Evolutionary conservation across 352 stramenopile genomes (phyloP).

Genomic region (Globisporangium irregulare): DNA sequence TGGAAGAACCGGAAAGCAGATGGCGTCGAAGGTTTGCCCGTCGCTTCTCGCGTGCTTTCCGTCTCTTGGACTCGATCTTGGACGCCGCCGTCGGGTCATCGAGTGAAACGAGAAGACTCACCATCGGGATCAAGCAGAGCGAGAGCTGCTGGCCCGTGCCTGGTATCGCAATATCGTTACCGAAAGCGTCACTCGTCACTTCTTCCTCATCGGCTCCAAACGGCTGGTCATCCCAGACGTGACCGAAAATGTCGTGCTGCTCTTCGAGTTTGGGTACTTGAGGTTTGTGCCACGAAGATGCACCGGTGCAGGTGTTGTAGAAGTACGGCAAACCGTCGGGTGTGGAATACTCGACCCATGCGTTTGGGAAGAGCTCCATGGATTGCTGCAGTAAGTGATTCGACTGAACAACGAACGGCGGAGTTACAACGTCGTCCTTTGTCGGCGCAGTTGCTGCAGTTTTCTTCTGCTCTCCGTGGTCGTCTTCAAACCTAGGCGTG

Average conservation of each 20-base stretch:
- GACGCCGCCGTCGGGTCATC: slow-evolving; percentile 58
- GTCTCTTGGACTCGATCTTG: slow-evolving; percentile 44
- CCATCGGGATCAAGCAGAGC: slow-evolving; percentile 67
- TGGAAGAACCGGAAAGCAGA: not conserved
- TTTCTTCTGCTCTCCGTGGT: not conserved
- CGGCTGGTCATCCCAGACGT: slow-evolving; percentile 2
- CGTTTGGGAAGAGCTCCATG: slow-evolving; percentile 1
- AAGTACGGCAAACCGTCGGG: slow-evolving; percentile 61
- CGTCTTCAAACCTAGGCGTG: not conserved
- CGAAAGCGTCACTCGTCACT: too few relatives aligned
- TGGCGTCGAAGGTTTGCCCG: slow-evolving; percentile 4
- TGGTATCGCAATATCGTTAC: not conserved
- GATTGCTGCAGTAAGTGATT: not conserved
- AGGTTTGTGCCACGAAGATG: slow-evolving; percentile 56
- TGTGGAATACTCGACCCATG: slow-evolving; percentile 47
- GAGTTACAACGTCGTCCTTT: slow-evolving; percentile 1
- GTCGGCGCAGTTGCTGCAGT: not conserved
- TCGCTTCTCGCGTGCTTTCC: slow-evolving; percentile 33
- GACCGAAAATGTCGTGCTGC: slow-evolving; percentile 11
- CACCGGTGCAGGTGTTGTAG: slow-evolving; percentile 53
- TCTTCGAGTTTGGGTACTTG: not conserved
- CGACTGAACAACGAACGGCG: not conserved
- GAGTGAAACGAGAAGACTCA: slow-evolving; percentile 58
- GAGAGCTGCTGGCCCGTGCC: slow-evolving; percentile 35
- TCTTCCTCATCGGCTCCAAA: not conserved